Base-by-base conservation (phyloP, 306 rosid genomes). In the Cucurbita pepo region DNA sequence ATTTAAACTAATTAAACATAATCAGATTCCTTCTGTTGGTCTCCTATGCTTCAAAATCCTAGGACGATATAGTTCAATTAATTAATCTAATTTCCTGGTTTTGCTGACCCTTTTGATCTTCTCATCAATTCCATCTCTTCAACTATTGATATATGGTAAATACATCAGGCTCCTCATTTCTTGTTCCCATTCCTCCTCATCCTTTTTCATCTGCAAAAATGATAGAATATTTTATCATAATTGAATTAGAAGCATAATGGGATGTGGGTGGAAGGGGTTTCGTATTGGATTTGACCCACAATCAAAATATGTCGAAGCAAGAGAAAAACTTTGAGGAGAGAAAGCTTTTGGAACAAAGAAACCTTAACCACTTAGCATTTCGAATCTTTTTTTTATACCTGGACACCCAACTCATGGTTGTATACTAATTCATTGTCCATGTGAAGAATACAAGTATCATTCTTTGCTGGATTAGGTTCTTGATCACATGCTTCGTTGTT, bases 171-270 rank as follows among this genome's bases (percentile, higher is more conserved):
- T 87, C 70, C 86, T 82, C 84, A 91, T 85, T 75, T 87, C 95
- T 83, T 89, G 92, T 58, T 90, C 80, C 98, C 96, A 90, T 2
- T 90, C 98, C 7, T 87, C 56, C 10, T 67, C 91, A 52, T 88
- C 96, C 62, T 85, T 76, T 80, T 86, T 90, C 69, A 87, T 75
- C 97, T 59, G 57, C 61, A 65, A 43, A 65, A 18, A 30, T 3
- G 3, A 30, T 30, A n/a, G 3, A 30, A 2, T 30, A 25, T 25
- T 25, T 25, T 25, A 25, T 25, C 25, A 25, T 25, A 25, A 25
- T 25, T 21, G 3, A 25, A 1, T 25, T 25, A 25, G 30, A 25
- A 25, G 30, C 3, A 25, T 25, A 25, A 25, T 25, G 30, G 30
- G 3, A 25, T 1, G 30, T 25, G 30, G 30, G 30, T 25, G 1